phyloP scores from a whole-genome alignment of 495 filamentous ascomycete species.

The Penicillium taxi region DNA sequence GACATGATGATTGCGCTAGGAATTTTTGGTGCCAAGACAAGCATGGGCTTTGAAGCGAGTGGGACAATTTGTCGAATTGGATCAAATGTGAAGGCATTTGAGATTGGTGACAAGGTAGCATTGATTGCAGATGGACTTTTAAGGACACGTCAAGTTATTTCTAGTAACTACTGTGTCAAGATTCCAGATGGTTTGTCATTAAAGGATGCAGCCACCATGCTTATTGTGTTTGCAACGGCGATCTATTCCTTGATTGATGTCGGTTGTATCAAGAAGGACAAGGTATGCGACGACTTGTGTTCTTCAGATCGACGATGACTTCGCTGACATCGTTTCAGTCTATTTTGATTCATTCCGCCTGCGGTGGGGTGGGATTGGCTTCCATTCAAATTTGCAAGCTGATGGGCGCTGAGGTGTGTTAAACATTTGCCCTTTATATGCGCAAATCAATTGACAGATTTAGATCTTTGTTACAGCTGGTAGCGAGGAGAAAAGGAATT shows the following conservation, averaged over 20 bases:
- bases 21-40: constrained; percentile 11
- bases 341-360: not conserved
- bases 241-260: not conserved
- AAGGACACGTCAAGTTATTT: constrained; percentile 2
- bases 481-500: not conserved
- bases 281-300: too few species aligned
- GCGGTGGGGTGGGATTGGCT: not conserved
- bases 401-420: not conserved
- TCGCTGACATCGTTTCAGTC: too few species aligned
- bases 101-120: constrained; percentile 33
- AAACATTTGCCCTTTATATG: too few species aligned
- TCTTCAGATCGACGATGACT: too few species aligned
- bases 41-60: constrained; percentile 25
- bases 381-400: not conserved
- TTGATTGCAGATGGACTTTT: constrained; percentile 6
- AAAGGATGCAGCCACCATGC: not conserved
- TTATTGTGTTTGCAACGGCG: not conserved
- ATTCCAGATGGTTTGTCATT: not conserved
- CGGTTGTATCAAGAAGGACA: not conserved
- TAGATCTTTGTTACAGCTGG: too few species aligned
- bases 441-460: too few species aligned
- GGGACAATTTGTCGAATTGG: constrained; percentile 4
- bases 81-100: constrained; percentile 22
- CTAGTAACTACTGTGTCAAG: not conserved
- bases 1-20: constrained; percentile 32